Evolutionary conservation across 441 rosid genomes (phyloP), one percentile per base, ranked within the genome.

Genomic region (Rhodomyrtus psidioides): DNA sequence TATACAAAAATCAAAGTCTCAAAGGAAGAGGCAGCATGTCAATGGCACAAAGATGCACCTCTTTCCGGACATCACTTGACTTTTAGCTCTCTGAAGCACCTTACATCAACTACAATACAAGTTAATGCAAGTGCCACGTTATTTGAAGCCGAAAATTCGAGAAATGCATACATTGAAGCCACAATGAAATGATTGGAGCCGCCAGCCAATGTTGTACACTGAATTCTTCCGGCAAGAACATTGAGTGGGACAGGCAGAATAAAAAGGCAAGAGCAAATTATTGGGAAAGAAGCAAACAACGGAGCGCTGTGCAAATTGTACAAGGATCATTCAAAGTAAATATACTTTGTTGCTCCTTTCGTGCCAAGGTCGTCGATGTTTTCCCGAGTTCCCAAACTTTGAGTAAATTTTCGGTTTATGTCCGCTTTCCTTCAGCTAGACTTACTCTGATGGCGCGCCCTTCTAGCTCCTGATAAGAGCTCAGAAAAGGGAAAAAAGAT

Each of bases 371-470:
- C 23, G 14, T 34, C 76, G 21, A 70, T 39, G n/a, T 39, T 39
- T 70, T 39, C 46, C 79, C 8, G 1, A 42, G n/a, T 70, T 39
- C 49, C 88, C 39, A 34, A 26, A 12, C 70, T 58, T 86, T 44
- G n/a, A 6, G 10, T 83, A 7, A 42, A 6, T 74, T 79, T 26
- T 51, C 24, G 28, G 86, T 86, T 92, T 88, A 91, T 19, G 88
- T 88, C 87, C 89, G 90, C 87, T 88, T 93, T 84, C 98, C 98
- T 87, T 94, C 87, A 60, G 99, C 98, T 82, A 90, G 75, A 90
- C 94, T 94, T 26, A 95, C 95, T 17, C 98, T 93, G 83, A 95
- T 86, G 1, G 91, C 92, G n/a, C 98, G 89, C 49, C 98, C 99
- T 59, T 95, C 98, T 3, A 96, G 89, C 86, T 95, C 98, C 95